A percentile compares a stretch with the other conserved stretches of the same genome.
Conservation (phyloP, 2,329 filamentous ascomycete species). For the Aspergillus fructus region DNA sequence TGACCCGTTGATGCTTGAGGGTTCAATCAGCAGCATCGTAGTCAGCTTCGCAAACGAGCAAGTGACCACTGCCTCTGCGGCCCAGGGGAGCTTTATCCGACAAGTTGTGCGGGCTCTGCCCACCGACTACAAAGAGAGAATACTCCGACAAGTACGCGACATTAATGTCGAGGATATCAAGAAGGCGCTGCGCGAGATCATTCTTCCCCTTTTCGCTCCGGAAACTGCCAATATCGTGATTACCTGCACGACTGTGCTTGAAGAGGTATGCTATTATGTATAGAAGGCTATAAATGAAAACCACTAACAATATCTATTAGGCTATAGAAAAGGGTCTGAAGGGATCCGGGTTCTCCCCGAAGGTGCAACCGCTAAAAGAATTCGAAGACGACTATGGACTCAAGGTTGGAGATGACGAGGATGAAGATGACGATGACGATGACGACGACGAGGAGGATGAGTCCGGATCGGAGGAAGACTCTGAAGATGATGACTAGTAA, state of each 20-base stretch:
- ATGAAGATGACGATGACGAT: constrained; percentile 43
- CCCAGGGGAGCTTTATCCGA: constrained; percentile 77
- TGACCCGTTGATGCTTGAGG: constrained; percentile 80
- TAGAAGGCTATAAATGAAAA: constrained; percentile 7
- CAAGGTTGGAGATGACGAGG: constrained; percentile 58
- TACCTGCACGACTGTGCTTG: constrained; percentile 81
- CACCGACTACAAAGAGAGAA: constrained; percentile 72
- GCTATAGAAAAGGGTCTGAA: constrained; percentile 73
- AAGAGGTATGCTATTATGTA: constrained; percentile 67
- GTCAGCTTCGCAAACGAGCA: constrained; percentile 85
- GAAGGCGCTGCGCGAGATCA: constrained; percentile 68
- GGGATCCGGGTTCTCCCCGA: constrained; percentile 73
- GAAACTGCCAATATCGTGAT: constrained; percentile 81
- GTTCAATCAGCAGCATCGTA: constrained; percentile 86
- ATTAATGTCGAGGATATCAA: constrained; percentile 77
- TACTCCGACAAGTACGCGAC: constrained; percentile 73
- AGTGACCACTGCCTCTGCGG: constrained; percentile 77
- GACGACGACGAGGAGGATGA: constrained; percentile 12
- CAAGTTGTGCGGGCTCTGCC: constrained; percentile 75
- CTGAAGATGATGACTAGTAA: neutral
- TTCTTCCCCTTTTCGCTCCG: constrained; percentile 78
- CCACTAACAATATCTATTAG: constrained; percentile 48
- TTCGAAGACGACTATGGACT: constrained; percentile 92
- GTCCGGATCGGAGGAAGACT: neutral
- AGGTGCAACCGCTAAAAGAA: constrained; percentile 69